Conservation (phyloP, 2,329 filamentous ascomycete species). For the Botryosphaeria dothidea region DNA sequence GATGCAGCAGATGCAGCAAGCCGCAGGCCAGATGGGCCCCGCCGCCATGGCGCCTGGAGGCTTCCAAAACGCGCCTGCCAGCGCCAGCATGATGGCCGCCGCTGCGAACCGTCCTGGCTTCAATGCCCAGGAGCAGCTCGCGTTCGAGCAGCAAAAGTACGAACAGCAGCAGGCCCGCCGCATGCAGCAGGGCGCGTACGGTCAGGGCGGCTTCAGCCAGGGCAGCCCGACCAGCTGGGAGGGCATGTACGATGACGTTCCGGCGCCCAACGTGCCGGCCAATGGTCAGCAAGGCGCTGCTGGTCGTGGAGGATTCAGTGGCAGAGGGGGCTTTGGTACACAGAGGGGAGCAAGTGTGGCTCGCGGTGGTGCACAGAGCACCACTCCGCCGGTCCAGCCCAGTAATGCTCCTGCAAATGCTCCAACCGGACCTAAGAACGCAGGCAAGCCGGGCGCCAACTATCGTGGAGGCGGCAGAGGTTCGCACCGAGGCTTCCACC, state of each 20-base stretch:
- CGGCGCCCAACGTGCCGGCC: conserved; percentile 68
- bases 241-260: conserved; percentile 96
- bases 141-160: conserved; percentile 78
- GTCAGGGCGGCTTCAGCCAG: conserved; percentile 44
- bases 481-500: conserved; percentile 73
- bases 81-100: conserved; percentile 26
- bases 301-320: conserved; percentile 41
- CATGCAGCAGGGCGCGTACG: conserved; percentile 36
- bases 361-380: conserved; percentile 45
- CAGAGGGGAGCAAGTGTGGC: conserved; percentile 26
- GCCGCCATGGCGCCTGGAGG: conserved; percentile 42
- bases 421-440: conserved; percentile 94
- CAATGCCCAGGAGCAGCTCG: conserved; percentile 70
- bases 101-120: conserved; percentile 53
- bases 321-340: conserved; percentile 24
- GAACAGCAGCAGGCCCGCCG: conserved; percentile 66
- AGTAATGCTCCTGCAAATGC: conserved; percentile 69
- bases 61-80: conserved; percentile 7
- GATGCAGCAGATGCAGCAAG: conserved; percentile 71
- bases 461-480: conserved; percentile 88
- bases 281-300: conserved; percentile 49
- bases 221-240: conserved; percentile 87
- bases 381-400: conserved; percentile 35
- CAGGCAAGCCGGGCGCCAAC: conserved; percentile 85
- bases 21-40: conserved; percentile 33